Conservation (phyloP, 2,329 filamentous ascomycete species). For the Ilyonectria sp. region DNA sequence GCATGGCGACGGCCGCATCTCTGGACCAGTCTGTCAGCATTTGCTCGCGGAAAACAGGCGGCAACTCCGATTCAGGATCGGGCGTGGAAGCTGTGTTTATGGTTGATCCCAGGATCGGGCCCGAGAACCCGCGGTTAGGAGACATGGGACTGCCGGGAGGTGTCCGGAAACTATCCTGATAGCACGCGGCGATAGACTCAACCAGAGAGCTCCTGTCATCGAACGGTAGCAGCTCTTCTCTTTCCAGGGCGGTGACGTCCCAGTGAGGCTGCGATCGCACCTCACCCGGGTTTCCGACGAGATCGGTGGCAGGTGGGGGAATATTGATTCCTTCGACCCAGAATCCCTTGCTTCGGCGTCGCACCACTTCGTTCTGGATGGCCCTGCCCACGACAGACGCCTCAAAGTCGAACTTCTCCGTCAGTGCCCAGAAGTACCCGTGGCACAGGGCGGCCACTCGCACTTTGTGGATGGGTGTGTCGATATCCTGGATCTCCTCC, state of each 20-base stretch:
- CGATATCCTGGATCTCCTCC: slow-evolving; percentile 81
- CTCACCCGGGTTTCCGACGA: slow-evolving; percentile 70
- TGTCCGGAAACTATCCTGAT: slow-evolving; percentile 73
- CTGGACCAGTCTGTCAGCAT: slow-evolving; percentile 87
- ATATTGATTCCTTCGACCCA: slow-evolving; percentile 85
- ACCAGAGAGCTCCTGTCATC: slow-evolving; percentile 81
- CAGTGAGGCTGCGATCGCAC: slow-evolving; percentile 61
- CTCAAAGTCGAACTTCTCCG: slow-evolving; percentile 84
- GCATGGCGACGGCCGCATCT: slow-evolving; percentile 78
- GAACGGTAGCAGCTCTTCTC: slow-evolving; percentile 80
- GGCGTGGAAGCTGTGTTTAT: slow-evolving; percentile 57
- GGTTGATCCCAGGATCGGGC: slow-evolving; percentile 71
- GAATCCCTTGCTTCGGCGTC: slow-evolving; percentile 80
- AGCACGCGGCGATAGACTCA: slow-evolving; percentile 80
- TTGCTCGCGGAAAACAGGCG: slow-evolving; percentile 77
- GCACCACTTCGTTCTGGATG: slow-evolving; percentile 82
- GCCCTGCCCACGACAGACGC: slow-evolving; percentile 77
- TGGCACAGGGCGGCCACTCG: slow-evolving; percentile 88
- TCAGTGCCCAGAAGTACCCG: slow-evolving; percentile 88
- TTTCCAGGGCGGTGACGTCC: slow-evolving; percentile 69
- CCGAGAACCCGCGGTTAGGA: slow-evolving; percentile 74
- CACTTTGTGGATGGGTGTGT: slow-evolving; percentile 79
- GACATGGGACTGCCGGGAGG: slow-evolving; percentile 81
- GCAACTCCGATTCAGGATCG: slow-evolving; percentile 70
- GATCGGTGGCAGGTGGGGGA: slow-evolving; percentile 76